phyloP scores from a whole-genome alignment of 1,139 yeast species.

The Suhomyces yuchorum region DNA sequence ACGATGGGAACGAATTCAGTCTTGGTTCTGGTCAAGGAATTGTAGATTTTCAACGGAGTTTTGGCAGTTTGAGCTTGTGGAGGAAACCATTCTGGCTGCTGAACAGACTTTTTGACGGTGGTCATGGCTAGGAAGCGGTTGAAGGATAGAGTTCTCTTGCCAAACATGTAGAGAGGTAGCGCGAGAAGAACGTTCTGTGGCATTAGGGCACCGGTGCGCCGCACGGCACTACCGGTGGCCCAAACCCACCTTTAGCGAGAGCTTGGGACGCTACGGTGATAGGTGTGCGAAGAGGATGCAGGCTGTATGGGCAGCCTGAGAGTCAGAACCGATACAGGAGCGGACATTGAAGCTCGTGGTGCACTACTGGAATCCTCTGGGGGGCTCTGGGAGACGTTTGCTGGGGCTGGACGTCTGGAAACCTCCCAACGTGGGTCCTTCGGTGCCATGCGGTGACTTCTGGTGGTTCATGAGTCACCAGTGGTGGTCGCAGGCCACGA shows the following conservation, averaged over 20 bases:
- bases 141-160: constrained; percentile 1
- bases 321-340: too few relatives aligned
- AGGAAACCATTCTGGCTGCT: constrained; percentile 43
- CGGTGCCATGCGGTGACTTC: too few relatives aligned
- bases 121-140: constrained; percentile 10
- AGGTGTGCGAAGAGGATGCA: background rate
- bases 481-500: too few relatives aligned
- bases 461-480: too few relatives aligned
- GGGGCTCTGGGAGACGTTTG: too few relatives aligned
- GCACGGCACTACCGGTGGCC: background rate
- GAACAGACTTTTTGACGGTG: constrained; percentile 14
- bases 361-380: too few relatives aligned
- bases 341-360: too few relatives aligned
- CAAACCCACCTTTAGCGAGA: background rate
- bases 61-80: constrained; percentile 11
- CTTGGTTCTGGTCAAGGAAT: constrained; percentile 81
- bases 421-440: too few relatives aligned
- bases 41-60: constrained; percentile 50
- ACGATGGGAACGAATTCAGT: constrained; percentile 70
- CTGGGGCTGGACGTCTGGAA: too few relatives aligned
- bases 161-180: constrained; percentile 6
- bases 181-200: constrained; percentile 1
- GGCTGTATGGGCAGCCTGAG: too few relatives aligned
- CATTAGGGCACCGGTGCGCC: background rate
- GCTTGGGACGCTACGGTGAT: background rate